These are phyloP conservation scores for Primulina huaijiensis DNA, from an alignment of 257 asterid genomes.

Conservation along the genomic window DNA sequence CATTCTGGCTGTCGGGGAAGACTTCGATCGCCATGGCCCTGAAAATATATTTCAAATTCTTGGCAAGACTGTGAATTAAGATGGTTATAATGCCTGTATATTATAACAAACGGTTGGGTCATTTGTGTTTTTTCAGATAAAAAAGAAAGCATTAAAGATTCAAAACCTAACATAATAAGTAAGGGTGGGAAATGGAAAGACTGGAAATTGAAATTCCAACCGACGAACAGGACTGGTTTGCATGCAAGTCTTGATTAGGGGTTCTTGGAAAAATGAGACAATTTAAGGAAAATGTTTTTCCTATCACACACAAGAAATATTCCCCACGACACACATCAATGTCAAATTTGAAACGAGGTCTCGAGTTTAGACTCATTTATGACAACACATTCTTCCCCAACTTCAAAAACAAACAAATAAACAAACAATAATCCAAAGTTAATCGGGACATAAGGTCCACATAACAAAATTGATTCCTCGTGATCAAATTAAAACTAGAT, in stretches of 20 bases:
- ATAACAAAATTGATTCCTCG: too few species aligned
- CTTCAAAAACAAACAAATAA: too few species aligned
- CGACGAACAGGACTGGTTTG: slow-evolving; percentile 24
- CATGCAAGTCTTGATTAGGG: slow-evolving; percentile 25
- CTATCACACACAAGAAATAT: too few species aligned
- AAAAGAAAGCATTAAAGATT: slow-evolving; percentile 16
- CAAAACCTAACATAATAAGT: slow-evolving; percentile 7
- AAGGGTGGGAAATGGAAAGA: background rate
- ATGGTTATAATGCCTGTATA: background rate
- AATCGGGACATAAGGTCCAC: too few species aligned
- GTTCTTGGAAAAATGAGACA: slow-evolving; percentile 1
- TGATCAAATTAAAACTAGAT: too few species aligned
- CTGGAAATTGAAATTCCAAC: background rate
- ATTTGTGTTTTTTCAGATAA: slow-evolving; percentile 8
- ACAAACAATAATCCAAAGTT: too few species aligned
- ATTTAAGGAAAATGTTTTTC: too few species aligned
- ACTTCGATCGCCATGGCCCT: slow-evolving; percentile 55
- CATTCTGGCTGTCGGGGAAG: slow-evolving; percentile 50
- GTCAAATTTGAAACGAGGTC: too few species aligned
- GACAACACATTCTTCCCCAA: too few species aligned
- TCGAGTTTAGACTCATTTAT: too few species aligned
- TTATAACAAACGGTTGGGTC: background rate
- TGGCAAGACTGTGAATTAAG: background rate
- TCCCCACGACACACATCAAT: too few species aligned
- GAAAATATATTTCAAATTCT: too few species aligned